These are phyloP conservation scores for Echites panduratus DNA, from an alignment of 257 asterid species.

Conservation along the genomic window DNA sequence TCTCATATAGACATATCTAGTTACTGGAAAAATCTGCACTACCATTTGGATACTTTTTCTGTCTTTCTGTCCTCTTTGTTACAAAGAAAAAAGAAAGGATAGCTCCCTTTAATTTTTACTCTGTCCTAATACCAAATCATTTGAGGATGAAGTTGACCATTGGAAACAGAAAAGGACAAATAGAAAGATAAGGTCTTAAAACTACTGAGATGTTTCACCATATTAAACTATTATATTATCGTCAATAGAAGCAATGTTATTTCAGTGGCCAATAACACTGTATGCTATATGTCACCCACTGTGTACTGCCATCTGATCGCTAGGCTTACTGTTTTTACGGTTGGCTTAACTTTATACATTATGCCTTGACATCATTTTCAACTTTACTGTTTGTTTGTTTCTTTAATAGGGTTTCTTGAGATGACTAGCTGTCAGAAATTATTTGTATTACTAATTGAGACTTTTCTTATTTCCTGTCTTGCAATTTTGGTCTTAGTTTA, in stretches of 20 bases:
- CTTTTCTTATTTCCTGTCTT: neutral
- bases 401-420: neutral
- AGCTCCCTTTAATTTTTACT: neutral
- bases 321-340: no score
- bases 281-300: no score
- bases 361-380: neutral
- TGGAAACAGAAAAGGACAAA: no score
- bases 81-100: no score
- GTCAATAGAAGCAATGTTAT: no score
- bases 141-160: no score
- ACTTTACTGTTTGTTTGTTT: neutral
- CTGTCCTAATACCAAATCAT: neutral
- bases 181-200: no score
- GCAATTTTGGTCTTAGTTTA: neutral
- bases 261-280: no score
- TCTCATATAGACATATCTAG: neutral
- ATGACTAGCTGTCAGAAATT: neutral
- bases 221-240: no score
- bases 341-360: no score
- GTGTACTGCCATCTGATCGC: no score
- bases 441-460: neutral
- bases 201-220: no score
- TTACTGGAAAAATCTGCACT: neutral
- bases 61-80: neutral
- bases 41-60: neutral